Percentiles rank a stretch among this genome's conserved stretches.
phyloP scores from a whole-genome alignment of 805 yeast genomes.

The Candida xiaguanensis region DNA sequence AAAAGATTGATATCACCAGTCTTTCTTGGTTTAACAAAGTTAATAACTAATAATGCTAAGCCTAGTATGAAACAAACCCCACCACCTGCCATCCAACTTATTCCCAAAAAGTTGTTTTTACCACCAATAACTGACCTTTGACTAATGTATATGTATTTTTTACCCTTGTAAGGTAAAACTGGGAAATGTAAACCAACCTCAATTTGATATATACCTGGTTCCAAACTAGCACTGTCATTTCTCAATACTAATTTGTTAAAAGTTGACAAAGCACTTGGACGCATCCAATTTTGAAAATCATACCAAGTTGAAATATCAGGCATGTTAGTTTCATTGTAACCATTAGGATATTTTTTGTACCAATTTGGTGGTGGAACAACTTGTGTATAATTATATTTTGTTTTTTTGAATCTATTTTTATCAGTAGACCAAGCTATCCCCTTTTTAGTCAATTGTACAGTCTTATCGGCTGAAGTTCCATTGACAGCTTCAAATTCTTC shows the following conservation, averaged over 20 bases:
- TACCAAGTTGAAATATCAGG: conserved; percentile 43
- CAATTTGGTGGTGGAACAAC: conserved; percentile 46
- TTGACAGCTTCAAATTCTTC: conserved; percentile 33
- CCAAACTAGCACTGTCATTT: conserved; percentile 53
- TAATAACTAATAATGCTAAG: conserved; percentile 47
- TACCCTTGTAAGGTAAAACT: conserved; percentile 62
- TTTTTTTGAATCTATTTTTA: conserved; percentile 37
- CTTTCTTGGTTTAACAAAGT: conserved; percentile 63
- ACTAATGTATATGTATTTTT: conserved; percentile 61
- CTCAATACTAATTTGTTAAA: conserved; percentile 52
- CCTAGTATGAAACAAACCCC: conserved; percentile 62
- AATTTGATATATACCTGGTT: conserved; percentile 60
- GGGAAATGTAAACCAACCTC: conserved; percentile 77
- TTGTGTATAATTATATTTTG: conserved; percentile 33
- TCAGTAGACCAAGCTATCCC: conserved; percentile 43
- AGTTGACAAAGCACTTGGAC: conserved; percentile 37
- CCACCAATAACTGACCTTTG: conserved; percentile 77
- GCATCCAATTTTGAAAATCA: conserved; percentile 47
- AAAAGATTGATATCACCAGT: conserved; percentile 67
- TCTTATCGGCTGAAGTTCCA: conserved; percentile 22
- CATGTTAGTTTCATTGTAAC: conserved; percentile 40
- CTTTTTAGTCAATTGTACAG: conserved; percentile 32
- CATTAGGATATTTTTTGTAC: conserved; percentile 40
- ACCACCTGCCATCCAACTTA: conserved; percentile 73
- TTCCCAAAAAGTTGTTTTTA: conserved; percentile 68